phyloP scores from a whole-genome alignment of 108 stramenopile species.

The Nannochloropsis salina region DNA sequence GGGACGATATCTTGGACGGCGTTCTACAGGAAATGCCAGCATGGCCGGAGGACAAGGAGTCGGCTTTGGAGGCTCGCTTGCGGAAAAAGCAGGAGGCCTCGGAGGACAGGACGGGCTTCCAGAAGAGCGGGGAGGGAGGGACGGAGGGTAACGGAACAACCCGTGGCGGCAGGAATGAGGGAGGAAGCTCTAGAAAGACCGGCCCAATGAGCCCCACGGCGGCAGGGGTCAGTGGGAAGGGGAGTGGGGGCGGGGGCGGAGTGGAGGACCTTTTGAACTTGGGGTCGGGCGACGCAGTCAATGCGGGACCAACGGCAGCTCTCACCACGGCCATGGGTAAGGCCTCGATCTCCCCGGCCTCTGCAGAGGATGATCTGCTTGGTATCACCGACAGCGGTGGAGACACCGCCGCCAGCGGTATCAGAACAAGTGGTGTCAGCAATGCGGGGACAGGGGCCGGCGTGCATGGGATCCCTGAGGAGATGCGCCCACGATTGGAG shows the following conservation, averaged over 20 bases:
- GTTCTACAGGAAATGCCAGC: slow-evolving; percentile 41
- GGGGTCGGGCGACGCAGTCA: neutral
- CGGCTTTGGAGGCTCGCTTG: slow-evolving; percentile 30
- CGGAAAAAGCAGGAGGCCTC: slow-evolving; percentile 27
- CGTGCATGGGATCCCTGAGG: neutral
- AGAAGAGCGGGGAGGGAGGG: slow-evolving; percentile 20
- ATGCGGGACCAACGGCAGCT: neutral
- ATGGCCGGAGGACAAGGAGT: slow-evolving; percentile 38
- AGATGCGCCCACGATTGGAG: neutral
- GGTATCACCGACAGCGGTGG: neutral
- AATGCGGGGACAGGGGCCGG: neutral
- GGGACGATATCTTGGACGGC: neutral
- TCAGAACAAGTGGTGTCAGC: neutral
- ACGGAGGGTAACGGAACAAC: neutral
- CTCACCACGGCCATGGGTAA: slow-evolving; percentile 18
- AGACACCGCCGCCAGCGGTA: neutral
- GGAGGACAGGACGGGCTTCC: neutral
- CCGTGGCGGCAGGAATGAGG: neutral
- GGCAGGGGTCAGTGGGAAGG: neutral
- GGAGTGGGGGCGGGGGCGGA: slow-evolving; percentile 16
- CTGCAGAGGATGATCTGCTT: slow-evolving; percentile 29
- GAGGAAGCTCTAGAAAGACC: neutral
- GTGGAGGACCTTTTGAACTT: neutral
- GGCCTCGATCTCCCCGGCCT: slow-evolving; percentile 21
- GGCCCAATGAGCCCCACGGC: neutral